phyloP scores from a whole-genome alignment of 805 yeast species.

The Candida anglica region DNA sequence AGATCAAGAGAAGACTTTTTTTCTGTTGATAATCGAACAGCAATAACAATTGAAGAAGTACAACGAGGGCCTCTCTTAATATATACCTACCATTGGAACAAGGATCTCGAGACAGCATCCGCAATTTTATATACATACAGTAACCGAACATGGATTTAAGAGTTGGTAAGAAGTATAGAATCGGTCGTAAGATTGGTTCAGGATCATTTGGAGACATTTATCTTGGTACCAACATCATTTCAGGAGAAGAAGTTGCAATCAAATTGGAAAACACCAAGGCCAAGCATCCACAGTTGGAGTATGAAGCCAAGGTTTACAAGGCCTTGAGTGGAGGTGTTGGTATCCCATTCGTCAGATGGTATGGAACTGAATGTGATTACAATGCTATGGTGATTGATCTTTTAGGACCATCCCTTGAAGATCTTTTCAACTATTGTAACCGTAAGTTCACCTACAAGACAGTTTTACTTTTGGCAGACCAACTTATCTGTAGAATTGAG shows the following conservation, averaged over 20 bases:
- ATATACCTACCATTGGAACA: too few relatives aligned
- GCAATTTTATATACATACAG: too few relatives aligned
- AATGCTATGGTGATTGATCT: conserved; percentile 96
- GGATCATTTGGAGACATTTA: conserved; percentile 98
- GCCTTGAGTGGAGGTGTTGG: conserved; percentile 96
- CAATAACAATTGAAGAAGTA: too few relatives aligned
- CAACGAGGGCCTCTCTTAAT: too few relatives aligned
- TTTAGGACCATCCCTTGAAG: conserved; percentile 93
- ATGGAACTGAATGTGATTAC: conserved; percentile 93
- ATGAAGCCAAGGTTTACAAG: conserved; percentile 93
- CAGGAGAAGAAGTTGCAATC: conserved; percentile 97
- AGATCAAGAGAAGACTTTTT: too few relatives aligned
- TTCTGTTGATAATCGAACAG: too few relatives aligned
- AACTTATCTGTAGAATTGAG: conserved; percentile 88
- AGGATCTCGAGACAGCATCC: too few relatives aligned
- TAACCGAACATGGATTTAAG: conserved; percentile 68
- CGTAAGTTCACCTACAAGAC: conserved; percentile 92
- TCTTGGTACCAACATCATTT: conserved; percentile 85
- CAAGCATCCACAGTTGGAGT: conserved; percentile 94
- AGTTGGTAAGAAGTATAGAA: conserved; percentile 90
- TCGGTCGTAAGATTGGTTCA: conserved; percentile 93
- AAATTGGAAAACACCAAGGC: conserved; percentile 87
- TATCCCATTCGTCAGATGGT: conserved; percentile 85
- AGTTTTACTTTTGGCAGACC: conserved; percentile 89
- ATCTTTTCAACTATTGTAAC: conserved; percentile 92